These are phyloP conservation scores for Chrysoporthe deuterocubensis DNA, from an alignment of 2,329 filamentous ascomycete species.

Conservation along the genomic window DNA sequence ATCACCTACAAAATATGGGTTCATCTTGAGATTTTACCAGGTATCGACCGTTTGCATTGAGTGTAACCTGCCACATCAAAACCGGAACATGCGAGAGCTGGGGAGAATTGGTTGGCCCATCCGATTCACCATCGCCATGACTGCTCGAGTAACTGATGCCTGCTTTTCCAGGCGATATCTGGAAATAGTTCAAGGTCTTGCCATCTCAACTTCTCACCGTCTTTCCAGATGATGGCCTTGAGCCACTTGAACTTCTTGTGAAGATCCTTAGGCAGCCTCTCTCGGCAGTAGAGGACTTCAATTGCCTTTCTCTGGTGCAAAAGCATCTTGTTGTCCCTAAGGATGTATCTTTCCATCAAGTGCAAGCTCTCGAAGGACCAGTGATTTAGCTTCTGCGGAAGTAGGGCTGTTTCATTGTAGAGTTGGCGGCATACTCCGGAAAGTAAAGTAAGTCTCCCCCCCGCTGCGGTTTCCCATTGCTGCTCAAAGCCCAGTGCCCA, in stretches of 20 bases:
- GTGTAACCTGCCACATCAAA: neutral
- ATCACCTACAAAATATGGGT: too few relatives aligned
- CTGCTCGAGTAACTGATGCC: conserved; percentile 22
- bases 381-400: conserved; percentile 41
- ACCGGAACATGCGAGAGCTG: neutral
- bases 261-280: conserved; percentile 34
- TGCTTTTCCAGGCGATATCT: conserved; percentile 25
- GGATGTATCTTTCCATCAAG: conserved; percentile 41
- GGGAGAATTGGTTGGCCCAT: neutral
- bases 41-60: neutral
- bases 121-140: conserved; percentile 23
- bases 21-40: too few relatives aligned
- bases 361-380: conserved; percentile 40
- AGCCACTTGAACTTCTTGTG: conserved; percentile 38
- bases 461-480: conserved; percentile 11
- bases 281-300: conserved; percentile 35
- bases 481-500: conserved; percentile 30
- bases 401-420: conserved; percentile 41
- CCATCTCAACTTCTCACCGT: conserved; percentile 28
- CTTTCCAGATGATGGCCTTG: conserved; percentile 34
- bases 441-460: conserved; percentile 38
- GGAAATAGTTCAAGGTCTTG: conserved; percentile 26
- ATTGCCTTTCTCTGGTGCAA: conserved; percentile 39
- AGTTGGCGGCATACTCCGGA: conserved; percentile 42
- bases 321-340: conserved; percentile 38